Evolutionary conservation across 2,329 filamentous ascomycete species (phyloP).

Genomic region (Fusarium secorum): DNA sequence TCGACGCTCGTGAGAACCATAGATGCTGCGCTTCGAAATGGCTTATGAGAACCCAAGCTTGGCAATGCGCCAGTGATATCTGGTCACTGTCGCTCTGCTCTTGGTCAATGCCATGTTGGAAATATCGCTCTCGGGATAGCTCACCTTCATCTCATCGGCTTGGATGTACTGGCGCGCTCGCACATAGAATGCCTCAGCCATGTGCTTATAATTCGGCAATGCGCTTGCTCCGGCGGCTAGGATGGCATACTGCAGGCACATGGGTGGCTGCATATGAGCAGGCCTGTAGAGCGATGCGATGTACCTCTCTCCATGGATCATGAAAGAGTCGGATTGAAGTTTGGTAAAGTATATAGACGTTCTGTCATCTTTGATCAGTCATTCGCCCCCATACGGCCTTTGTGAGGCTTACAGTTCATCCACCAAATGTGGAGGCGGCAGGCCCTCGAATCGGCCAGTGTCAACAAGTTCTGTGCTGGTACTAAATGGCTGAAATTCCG

Average conservation of each 20-base stretch:
- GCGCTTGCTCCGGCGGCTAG: slow-evolving; percentile 77
- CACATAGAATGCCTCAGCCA: slow-evolving; percentile 79
- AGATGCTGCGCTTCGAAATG: slow-evolving; percentile 82
- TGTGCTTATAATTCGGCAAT: slow-evolving; percentile 70
- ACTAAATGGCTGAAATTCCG: not conserved
- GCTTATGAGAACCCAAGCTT: slow-evolving; percentile 76
- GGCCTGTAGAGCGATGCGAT: slow-evolving; percentile 72
- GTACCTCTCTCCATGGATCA: slow-evolving; percentile 79
- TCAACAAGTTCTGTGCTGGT: slow-evolving; percentile 21
- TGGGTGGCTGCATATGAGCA: slow-evolving; percentile 77
- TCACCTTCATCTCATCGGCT: slow-evolving; percentile 77
- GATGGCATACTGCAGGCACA: slow-evolving; percentile 82
- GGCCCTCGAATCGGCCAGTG: slow-evolving; percentile 25
- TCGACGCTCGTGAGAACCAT: slow-evolving; percentile 81
- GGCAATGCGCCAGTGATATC: slow-evolving; percentile 61
- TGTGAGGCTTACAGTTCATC: slow-evolving; percentile 21
- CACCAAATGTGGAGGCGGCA: slow-evolving; percentile 21
- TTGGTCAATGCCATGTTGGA: slow-evolving; percentile 62
- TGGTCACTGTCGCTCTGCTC: slow-evolving; percentile 56
- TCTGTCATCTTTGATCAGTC: not conserved
- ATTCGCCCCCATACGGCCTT: fast-evolving
- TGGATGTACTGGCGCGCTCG: slow-evolving; percentile 84
- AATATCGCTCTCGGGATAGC: not conserved
- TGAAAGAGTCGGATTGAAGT: slow-evolving; percentile 72
- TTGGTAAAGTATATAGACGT: slow-evolving; percentile 70